A percentile compares a stretch with the other conserved stretches of the same genome.
These are phyloP conservation scores for Mycena pura DNA, from an alignment of 768 basidiomycete species.

Conservation along the genomic window DNA sequence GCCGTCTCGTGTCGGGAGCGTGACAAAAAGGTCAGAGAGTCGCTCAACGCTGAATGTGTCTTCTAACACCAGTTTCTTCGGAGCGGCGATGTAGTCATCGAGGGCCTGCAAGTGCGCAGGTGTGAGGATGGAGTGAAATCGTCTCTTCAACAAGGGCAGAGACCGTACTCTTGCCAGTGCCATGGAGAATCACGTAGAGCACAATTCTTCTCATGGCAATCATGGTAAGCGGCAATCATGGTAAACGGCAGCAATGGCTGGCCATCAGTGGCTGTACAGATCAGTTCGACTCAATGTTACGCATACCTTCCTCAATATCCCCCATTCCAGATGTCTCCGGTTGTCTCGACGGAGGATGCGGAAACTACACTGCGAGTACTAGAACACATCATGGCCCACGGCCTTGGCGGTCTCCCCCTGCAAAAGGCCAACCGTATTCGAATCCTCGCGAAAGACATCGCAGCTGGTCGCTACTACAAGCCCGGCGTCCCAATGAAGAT, in stretches of 20 bases:
- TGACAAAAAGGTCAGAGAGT: slow-evolving; percentile 68
- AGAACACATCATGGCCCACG: slow-evolving; percentile 22
- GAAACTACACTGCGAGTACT: slow-evolving; percentile 18
- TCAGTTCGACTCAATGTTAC: not conserved
- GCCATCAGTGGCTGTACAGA: too few relatives aligned
- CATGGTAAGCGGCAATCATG: not conserved
- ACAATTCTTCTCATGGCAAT: not conserved
- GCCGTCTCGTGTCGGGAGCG: slow-evolving; percentile 77
- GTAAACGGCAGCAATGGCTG: too few relatives aligned
- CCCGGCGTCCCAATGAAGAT: slow-evolving; percentile 11
- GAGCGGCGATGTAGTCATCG: slow-evolving; percentile 61
- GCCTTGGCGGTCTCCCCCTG: slow-evolving; percentile 17
- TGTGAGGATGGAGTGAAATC: slow-evolving; percentile 16
- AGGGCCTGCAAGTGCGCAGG: slow-evolving; percentile 34
- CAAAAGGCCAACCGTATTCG: slow-evolving; percentile 18
- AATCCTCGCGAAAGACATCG: slow-evolving; percentile 27
- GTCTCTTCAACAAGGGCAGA: slow-evolving; percentile 9
- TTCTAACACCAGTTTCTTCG: slow-evolving; percentile 50
- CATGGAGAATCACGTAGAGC: not conserved
- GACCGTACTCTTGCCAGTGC: slow-evolving; percentile 11
- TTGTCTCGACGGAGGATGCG: slow-evolving; percentile 14
- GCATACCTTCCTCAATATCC: not conserved
- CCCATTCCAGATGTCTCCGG: slow-evolving; percentile 7
- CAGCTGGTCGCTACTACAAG: slow-evolving; percentile 23
- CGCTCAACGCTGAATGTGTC: slow-evolving; percentile 64